Evolutionary conservation across 2,329 filamentous ascomycete genomes (phyloP), one percentile per base, ranked within the genome.

Genomic region (Xylariaceae sp.): DNA sequence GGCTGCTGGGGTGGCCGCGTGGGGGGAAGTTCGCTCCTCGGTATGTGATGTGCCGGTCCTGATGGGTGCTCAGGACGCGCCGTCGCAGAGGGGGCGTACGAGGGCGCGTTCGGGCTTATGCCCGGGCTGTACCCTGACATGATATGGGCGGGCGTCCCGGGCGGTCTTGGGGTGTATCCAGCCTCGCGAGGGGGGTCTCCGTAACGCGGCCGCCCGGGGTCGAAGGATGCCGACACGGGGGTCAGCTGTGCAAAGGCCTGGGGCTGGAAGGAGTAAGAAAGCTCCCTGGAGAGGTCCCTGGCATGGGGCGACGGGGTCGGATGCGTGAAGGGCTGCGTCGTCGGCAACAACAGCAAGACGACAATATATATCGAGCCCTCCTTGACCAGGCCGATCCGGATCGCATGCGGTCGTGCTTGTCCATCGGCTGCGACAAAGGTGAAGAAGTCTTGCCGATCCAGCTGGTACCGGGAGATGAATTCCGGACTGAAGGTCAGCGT

Each of bases 301-400:
- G 58, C 44, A 33, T 68, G 61, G 12, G 63, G 62, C 10, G 68
- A 65, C 4, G 66, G 64, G 3, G 65, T 63, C 3, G 62, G 61
- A 32, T 68, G 67, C 18, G 63, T 56, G 28, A 58, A 57, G 12
- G 59, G 52, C 23, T 61, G 60, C 3, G 57, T 38, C 1, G 54
- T 50, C 1, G 61, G 42, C 17, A 45, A 58, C 37, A 77, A 49
- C 25, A 67, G 44, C 35, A 79, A 45, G 6, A 77, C 70, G 26
- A 80, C 65, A 43, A 79, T 79, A 51, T 75, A 80, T 37, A 77
- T 74, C 24, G 74, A 75, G 4, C 74, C 71, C 40, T 70, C 68
- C 46, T 77, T 80, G 10, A 68, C 71, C 19, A 80, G 60, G 1
- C 75, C 74, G 23, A 79, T 49, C 2, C 68, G 70, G 19, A 75